A percentile compares a stretch with the other conserved stretches of the same genome.
phyloP scores from a whole-genome alignment of 805 yeast species.

The Nematodospora valgi region DNA sequence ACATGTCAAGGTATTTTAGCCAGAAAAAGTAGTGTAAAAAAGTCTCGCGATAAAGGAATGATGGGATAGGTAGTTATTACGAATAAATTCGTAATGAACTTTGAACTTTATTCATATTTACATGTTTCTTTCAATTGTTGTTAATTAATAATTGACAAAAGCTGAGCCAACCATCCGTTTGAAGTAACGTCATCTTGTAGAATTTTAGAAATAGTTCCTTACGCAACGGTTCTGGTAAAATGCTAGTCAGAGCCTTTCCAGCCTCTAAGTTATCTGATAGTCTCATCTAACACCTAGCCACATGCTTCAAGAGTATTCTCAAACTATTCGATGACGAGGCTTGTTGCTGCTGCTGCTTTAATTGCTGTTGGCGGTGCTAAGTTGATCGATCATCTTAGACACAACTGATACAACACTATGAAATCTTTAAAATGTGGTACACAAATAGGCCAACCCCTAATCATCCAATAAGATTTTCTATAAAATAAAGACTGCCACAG shows the following conservation, averaged over 20 bases:
- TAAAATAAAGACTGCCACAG: slow-evolving; percentile 94
- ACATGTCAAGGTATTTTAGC: too few relatives aligned
- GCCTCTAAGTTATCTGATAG: slow-evolving; percentile 89
- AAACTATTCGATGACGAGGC: slow-evolving; percentile 44
- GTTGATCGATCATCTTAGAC: slow-evolving; percentile 83
- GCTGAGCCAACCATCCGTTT: slow-evolving; percentile 79
- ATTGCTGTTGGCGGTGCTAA: slow-evolving; percentile 29
- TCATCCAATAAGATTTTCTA: slow-evolving; percentile 92
- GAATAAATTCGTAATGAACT: not conserved
- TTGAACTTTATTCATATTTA: not conserved
- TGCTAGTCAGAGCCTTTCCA: slow-evolving; percentile 75
- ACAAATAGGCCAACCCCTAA: slow-evolving; percentile 83
- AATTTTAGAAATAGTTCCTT: slow-evolving; percentile 81
- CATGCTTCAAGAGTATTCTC: slow-evolving; percentile 85
- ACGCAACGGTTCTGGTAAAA: slow-evolving; percentile 81
- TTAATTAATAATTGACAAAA: slow-evolving; percentile 59
- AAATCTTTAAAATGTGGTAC: slow-evolving; percentile 93
- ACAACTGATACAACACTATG: slow-evolving; percentile 90
- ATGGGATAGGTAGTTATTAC: too few relatives aligned
- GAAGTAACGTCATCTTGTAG: slow-evolving; percentile 86
- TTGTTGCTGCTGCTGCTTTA: slow-evolving; percentile 6
- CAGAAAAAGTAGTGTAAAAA: too few relatives aligned
- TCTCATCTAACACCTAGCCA: slow-evolving; percentile 89
- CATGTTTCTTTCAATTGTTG: slow-evolving; percentile 11
- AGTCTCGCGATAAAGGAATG: too few relatives aligned